These are phyloP conservation scores for Podaxis sp. DNA, from an alignment of 768 basidiomycete species.

Conservation along the genomic window DNA sequence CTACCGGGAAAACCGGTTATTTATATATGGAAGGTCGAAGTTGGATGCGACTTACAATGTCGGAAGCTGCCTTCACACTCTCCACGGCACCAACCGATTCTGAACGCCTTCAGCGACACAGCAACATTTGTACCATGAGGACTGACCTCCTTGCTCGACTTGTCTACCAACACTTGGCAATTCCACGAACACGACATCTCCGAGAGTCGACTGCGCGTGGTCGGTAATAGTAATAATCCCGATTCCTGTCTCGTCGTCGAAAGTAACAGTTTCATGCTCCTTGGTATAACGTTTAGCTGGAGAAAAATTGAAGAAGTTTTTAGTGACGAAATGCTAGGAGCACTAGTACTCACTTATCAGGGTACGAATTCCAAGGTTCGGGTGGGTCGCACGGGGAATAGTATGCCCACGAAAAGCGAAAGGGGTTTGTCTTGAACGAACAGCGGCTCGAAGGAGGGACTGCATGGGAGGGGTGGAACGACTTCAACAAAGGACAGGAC, in stretches of 20 bases:
- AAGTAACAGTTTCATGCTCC: constrained; percentile 86
- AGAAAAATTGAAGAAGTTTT: background rate
- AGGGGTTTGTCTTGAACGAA: constrained; percentile 28
- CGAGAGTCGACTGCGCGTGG: constrained; percentile 88
- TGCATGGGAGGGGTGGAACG: constrained; percentile 34
- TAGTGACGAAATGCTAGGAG: background rate
- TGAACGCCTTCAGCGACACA: constrained; percentile 27
- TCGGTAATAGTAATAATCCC: constrained; percentile 88
- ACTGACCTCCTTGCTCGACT: constrained; percentile 75
- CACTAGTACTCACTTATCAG: constrained; percentile 52
- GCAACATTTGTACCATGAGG: background rate
- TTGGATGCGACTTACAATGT: constrained; percentile 58
- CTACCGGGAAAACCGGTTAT: constrained; percentile 36
- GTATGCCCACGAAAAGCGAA: constrained; percentile 19
- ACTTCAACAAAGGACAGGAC: constrained; percentile 11
- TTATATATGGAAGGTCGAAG: constrained; percentile 5
- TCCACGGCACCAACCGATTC: constrained; percentile 91
- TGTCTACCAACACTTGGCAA: constrained; percentile 65
- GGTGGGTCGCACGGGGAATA: constrained; percentile 23
- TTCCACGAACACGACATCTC: constrained; percentile 98
- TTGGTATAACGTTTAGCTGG: constrained; percentile 77
- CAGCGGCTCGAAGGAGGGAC: constrained; percentile 33
- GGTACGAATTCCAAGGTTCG: constrained; percentile 39
- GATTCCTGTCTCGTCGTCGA: constrained; percentile 73
- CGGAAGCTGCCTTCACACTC: constrained; percentile 95